Percentiles rank a stretch among this genome's conserved stretches.
Evolutionary conservation across 352 stramenopile species (phyloP).

Genomic region (Globisporangium uncinulatum): DNA sequence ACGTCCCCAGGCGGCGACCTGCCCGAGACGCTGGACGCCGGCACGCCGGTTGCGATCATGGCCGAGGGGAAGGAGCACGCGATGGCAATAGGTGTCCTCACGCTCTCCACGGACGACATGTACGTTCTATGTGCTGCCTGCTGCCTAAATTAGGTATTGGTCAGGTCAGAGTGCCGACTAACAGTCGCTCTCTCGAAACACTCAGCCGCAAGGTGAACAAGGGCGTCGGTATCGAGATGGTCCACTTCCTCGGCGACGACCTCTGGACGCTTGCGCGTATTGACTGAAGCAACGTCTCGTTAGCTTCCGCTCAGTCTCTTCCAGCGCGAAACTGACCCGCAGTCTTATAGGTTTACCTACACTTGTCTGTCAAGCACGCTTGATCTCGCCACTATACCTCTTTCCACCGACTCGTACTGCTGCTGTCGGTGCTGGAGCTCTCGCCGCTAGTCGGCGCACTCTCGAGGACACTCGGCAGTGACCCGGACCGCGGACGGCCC

Average conservation of each 20-base stretch:
- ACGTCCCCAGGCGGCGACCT: conserved; percentile 94
- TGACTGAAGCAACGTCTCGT: conserved; percentile 31
- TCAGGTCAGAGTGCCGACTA: no score
- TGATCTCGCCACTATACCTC: conserved; percentile 20
- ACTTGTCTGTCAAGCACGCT: not conserved
- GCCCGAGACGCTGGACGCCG: conserved; percentile 79
- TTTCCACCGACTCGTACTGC: conserved; percentile 17
- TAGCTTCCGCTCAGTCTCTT: no score
- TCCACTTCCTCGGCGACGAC: conserved; percentile 97
- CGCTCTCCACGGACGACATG: conserved; percentile 96
- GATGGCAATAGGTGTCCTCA: conserved; percentile 95
- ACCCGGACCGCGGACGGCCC: conserved; percentile 27
- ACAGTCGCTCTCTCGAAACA: not conserved
- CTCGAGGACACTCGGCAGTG: conserved; percentile 28
- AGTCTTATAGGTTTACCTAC: not conserved
- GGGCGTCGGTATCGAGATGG: conserved; percentile 94
- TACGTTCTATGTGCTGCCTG: conserved; percentile 26
- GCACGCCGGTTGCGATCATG: conserved; percentile 92
- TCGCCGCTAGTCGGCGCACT: conserved; percentile 1
- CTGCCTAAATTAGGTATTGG: no score
- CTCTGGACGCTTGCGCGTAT: conserved; percentile 89
- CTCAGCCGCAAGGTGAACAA: conserved; percentile 93
- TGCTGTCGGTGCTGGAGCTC: not conserved
- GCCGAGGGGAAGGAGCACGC: conserved; percentile 97
- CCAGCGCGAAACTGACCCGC: no score